A percentile compares a stretch with the other conserved stretches of the same genome.
phyloP scores from a whole-genome alignment of 2,329 filamentous ascomycete genomes.

The Colletotrichum sp. region DNA sequence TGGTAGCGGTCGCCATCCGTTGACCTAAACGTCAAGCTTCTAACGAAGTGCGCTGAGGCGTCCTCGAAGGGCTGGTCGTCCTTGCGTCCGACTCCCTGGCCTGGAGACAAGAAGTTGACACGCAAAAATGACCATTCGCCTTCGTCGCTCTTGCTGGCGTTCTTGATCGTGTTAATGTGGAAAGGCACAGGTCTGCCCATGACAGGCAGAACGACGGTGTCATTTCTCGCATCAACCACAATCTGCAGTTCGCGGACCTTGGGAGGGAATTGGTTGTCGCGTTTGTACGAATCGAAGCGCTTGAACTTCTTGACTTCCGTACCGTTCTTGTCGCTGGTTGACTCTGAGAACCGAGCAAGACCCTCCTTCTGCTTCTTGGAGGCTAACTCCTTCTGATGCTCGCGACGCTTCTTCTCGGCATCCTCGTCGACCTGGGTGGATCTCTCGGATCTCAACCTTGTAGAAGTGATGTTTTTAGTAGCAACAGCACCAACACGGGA shows the following conservation, averaged over 20 bases:
- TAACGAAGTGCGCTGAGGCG: constrained; percentile 91
- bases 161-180: constrained; percentile 98
- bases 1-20: constrained; percentile 87
- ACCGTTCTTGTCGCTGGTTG: constrained; percentile 83
- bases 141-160: constrained; percentile 96
- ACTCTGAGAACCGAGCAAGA: constrained; percentile 82
- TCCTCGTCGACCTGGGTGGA: constrained; percentile 89
- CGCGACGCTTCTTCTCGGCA: constrained; percentile 82
- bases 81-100: constrained; percentile 95
- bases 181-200: constrained; percentile 98
- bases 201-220: constrained; percentile 90
- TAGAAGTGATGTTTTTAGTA: constrained; percentile 94
- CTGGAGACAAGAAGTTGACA: constrained; percentile 96
- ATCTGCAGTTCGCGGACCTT: constrained; percentile 87
- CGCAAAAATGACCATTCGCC: constrained; percentile 92
- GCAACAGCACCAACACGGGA: constrained; percentile 84
- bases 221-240: constrained; percentile 88
- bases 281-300: constrained; percentile 98
- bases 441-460: constrained; percentile 88
- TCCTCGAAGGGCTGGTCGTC: constrained; percentile 99
- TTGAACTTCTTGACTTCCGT: constrained; percentile 98
- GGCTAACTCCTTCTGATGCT: constrained; percentile 90
- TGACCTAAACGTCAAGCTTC: constrained; percentile 94
- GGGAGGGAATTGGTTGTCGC: constrained; percentile 89
- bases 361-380: constrained; percentile 90